A percentile compares a stretch with the other conserved stretches of the same genome.
Conservation (phyloP, 2,329 filamentous ascomycete genomes). For the Ceratocystis papillata region DNA sequence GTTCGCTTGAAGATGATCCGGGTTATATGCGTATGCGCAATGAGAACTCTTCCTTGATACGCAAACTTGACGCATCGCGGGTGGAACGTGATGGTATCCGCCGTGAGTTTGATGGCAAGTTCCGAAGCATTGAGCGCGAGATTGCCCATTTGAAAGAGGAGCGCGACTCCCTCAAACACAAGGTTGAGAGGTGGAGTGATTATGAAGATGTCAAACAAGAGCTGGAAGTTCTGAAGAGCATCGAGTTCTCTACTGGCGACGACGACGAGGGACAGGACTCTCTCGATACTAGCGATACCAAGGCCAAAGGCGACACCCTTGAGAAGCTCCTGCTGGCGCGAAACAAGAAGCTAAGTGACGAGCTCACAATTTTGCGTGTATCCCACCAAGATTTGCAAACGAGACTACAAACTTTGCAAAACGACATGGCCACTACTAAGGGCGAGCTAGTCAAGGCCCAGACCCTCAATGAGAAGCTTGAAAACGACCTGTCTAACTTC, state of each 20-base stretch:
- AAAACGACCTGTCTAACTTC: constrained; percentile 79
- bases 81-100: constrained; percentile 76
- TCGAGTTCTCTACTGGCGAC: constrained; percentile 87
- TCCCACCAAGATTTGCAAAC: constrained; percentile 86
- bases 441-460: constrained; percentile 77
- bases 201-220: constrained; percentile 96
- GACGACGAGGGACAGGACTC: constrained; percentile 46
- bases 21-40: constrained; percentile 76
- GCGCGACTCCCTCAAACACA: constrained; percentile 65
- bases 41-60: constrained; percentile 83
- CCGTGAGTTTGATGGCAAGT: constrained; percentile 61
- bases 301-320: constrained; percentile 61
- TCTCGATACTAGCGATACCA: constrained; percentile 32
- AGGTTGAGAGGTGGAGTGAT: constrained; percentile 80
- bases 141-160: constrained; percentile 64
- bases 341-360: constrained; percentile 93
- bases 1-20: constrained; percentile 75
- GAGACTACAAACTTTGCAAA: constrained; percentile 67
- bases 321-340: constrained; percentile 84
- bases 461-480: constrained; percentile 75
- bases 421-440: constrained; percentile 72
- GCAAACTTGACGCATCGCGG: constrained; percentile 72
- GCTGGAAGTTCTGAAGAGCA: constrained; percentile 91
- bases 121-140: constrained; percentile 72
- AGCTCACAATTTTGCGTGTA: constrained; percentile 82